phyloP scores from a whole-genome alignment of 768 basidiomycete species.

The Zangia roseola region DNA sequence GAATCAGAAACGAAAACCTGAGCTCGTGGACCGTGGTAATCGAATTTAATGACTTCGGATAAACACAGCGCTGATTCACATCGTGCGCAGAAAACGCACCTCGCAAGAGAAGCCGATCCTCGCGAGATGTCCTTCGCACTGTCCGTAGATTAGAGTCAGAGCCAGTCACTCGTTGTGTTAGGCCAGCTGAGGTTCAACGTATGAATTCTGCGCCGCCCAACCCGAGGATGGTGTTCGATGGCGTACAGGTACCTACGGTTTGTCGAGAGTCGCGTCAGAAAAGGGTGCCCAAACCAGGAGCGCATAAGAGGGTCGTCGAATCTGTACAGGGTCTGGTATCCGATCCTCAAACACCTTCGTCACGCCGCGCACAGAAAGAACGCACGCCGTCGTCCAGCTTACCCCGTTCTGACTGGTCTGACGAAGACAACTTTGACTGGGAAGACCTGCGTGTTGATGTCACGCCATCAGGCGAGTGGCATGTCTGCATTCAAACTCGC shows the following conservation, averaged over 20 bases:
- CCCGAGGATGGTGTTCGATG: slow-evolving; percentile 29
- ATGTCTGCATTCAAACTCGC: neutral
- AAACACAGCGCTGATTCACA: slow-evolving; percentile 6
- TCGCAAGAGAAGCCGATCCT: slow-evolving; percentile 24
- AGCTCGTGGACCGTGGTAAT: slow-evolving; percentile 2
- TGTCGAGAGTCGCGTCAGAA: slow-evolving; percentile 15
- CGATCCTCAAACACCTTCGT: neutral
- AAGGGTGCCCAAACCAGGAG: neutral
- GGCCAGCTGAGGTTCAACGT: slow-evolving; percentile 18
- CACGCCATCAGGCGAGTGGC: slow-evolving; percentile 21
- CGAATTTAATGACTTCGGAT: neutral
- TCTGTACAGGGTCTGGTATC: neutral
- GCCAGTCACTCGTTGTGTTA: slow-evolving; percentile 24
- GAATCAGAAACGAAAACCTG: slow-evolving; percentile 13
- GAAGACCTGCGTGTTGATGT: slow-evolving; percentile 23
- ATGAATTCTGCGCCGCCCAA: slow-evolving; percentile 23
- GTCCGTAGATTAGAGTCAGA: slow-evolving; percentile 28
- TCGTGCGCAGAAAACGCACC: slow-evolving; percentile 12
- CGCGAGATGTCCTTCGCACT: slow-evolving; percentile 9
- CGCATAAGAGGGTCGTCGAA: neutral
- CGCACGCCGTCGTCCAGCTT: neutral
- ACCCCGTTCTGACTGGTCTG: slow-evolving; percentile 8
- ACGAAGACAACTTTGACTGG: slow-evolving; percentile 32
- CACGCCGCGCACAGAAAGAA: neutral
- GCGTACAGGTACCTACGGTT: slow-evolving; percentile 29